Conservation (phyloP, 345 rosid species). For the Mangifera indica region DNA sequence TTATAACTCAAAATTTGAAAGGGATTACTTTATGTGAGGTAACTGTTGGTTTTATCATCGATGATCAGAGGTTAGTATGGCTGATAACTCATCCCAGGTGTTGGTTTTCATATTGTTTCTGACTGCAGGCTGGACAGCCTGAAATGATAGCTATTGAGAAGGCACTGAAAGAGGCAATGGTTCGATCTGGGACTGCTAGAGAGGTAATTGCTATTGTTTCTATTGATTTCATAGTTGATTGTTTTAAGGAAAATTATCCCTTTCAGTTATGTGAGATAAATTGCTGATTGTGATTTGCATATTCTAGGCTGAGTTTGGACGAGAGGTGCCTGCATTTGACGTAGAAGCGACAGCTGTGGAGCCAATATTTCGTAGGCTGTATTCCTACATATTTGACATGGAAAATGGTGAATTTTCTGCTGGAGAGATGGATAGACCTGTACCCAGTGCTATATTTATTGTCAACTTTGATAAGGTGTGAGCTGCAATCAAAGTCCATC, state of each 20-base stretch:
- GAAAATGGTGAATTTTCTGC: conserved; percentile 53
- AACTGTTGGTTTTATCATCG: neutral
- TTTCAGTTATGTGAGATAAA: neutral
- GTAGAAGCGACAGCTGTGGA: conserved; percentile 85
- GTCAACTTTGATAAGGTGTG: conserved; percentile 95
- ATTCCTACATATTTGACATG: conserved; percentile 75
- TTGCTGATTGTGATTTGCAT: conserved; percentile 4
- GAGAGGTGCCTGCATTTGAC: conserved; percentile 89
- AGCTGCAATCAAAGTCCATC: conserved; percentile 14
- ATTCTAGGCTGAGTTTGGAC: conserved; percentile 78
- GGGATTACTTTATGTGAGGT: neutral
- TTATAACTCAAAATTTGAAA: neutral
- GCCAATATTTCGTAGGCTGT: conserved; percentile 66
- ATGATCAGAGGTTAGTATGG: neutral
- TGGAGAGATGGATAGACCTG: conserved; percentile 63
- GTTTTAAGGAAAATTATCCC: conserved; percentile 6
- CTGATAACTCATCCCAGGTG: neutral
- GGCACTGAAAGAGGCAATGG: conserved; percentile 76
- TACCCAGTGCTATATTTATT: conserved; percentile 80
- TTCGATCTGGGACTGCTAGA: conserved; percentile 81
- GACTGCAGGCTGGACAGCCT: conserved; percentile 70
- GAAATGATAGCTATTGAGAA: conserved; percentile 90
- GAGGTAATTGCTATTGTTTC: conserved; percentile 52
- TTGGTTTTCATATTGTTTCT: conserved; percentile 8
- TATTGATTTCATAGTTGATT: conserved; percentile 7